Conservation (phyloP, 2,329 filamentous ascomycete species). For the Cryphonectria nitschkei region DNA sequence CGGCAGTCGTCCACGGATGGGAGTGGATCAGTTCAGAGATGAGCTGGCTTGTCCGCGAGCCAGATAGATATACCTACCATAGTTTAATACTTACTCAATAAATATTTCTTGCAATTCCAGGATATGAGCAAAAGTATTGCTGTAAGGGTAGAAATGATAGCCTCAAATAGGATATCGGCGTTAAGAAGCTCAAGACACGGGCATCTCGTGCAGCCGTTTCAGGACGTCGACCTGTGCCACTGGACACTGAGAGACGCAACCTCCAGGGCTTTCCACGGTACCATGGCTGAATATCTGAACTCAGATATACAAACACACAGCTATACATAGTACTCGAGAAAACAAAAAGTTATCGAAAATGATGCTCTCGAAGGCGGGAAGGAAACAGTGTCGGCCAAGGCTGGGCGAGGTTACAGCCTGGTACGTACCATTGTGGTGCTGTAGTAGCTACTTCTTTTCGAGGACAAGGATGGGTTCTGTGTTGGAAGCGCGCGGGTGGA, state of each 20-base stretch:
- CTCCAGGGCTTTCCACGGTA: no score
- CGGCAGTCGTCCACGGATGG: neutral
- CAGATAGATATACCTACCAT: neutral
- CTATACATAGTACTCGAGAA: neutral
- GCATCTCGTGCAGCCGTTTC: neutral
- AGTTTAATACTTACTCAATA: neutral
- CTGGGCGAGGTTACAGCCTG: neutral
- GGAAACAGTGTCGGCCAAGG: neutral
- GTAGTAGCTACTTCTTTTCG: no score
- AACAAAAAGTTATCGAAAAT: neutral
- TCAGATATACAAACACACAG: neutral
- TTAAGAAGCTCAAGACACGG: neutral
- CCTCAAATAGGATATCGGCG: neutral
- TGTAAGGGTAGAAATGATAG: neutral
- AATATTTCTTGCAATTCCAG: neutral
- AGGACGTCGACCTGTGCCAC: neutral
- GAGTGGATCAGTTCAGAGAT: neutral
- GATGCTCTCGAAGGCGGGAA: neutral
- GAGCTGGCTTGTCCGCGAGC: no score
- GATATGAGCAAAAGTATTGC: neutral
- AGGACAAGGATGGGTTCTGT: neutral
- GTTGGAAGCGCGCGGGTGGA: slow-evolving; percentile 6
- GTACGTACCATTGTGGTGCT: neutral
- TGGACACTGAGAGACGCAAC: neutral
- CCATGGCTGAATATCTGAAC: neutral